Conservation (phyloP, 2,329 filamentous ascomycete species). For the Ploettnerulaceae sp. region DNA sequence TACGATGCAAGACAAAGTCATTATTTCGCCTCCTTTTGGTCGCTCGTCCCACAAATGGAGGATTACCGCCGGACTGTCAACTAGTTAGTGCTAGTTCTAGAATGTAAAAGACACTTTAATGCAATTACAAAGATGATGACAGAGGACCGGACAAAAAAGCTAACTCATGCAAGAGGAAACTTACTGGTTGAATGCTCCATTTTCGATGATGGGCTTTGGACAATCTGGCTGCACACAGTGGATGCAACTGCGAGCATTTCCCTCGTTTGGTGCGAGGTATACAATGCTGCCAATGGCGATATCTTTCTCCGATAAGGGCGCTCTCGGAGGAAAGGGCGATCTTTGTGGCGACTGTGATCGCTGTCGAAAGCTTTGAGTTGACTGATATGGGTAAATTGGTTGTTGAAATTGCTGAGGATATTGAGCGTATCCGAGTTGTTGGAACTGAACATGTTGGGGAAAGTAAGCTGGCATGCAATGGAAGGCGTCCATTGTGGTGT, state of each 20-base stretch:
- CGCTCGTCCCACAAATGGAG: slow-evolving; percentile 4
- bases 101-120: no score
- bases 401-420: no score
- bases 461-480: no score
- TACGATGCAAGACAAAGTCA: slow-evolving; percentile 2
- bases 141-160: no score
- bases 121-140: no score
- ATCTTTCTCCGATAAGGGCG: background rate
- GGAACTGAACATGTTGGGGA: no score
- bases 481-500: no score
- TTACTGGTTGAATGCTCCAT: slow-evolving; percentile 2
- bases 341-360: background rate
- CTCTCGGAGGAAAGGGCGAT: background rate
- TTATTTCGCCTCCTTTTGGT: background rate
- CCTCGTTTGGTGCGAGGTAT: background rate
- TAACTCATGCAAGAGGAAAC: no score
- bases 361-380: background rate
- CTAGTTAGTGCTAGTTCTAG: no score
- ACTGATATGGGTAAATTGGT: no score
- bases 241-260: background rate
- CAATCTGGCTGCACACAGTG: slow-evolving; percentile 4
- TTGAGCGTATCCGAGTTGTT: no score
- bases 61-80: slow-evolving; percentile 4
- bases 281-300: slow-evolving; percentile 4
- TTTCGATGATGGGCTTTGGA: background rate